Conservation (phyloP, 169 alveolate genomes). For the Eimeria sp. region DNA sequence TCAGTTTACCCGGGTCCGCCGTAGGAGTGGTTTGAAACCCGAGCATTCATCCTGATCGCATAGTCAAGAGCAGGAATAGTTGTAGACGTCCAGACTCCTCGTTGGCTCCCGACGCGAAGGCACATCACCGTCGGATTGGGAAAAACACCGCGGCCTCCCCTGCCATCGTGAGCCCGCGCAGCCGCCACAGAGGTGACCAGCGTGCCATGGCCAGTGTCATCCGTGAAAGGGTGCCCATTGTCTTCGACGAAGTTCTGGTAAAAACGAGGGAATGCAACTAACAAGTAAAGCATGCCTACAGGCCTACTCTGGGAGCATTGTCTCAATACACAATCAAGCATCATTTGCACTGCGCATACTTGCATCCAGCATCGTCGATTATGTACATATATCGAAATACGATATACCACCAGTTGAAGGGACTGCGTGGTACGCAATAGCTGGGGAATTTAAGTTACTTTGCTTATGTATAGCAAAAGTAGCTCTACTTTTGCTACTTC, state of each 20-base stretch:
- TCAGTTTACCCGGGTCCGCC: slow-evolving; percentile 85
- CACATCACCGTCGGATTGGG: slow-evolving; percentile 77
- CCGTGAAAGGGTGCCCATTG: slow-evolving; percentile 85
- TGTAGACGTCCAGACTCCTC: slow-evolving; percentile 79
- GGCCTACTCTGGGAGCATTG: not conserved
- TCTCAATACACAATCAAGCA: not conserved
- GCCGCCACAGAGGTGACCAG: slow-evolving; percentile 90
- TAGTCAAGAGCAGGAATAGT: slow-evolving; percentile 87
- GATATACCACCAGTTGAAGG: not conserved
- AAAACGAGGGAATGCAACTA: not conserved
- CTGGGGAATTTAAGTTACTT: not conserved
- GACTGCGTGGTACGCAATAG: not conserved
- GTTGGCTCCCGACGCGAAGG: slow-evolving; percentile 76
- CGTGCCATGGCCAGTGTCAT: slow-evolving; percentile 90
- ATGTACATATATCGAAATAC: not conserved
- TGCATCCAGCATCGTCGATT: not conserved
- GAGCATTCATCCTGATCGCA: slow-evolving; percentile 87
- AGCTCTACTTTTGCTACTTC: not conserved
- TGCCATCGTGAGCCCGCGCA: slow-evolving; percentile 86
- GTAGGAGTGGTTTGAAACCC: slow-evolving; percentile 87
- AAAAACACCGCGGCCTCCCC: slow-evolving; percentile 87
- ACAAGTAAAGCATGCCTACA: not conserved
- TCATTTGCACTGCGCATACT: not conserved
- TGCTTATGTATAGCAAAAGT: not conserved
- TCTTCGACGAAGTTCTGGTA: slow-evolving; percentile 87